Evolutionary conservation across 2,329 filamentous ascomycete species (phyloP), one percentile per base, ranked within the genome.

Genomic region (Aspergillus texensis): DNA sequence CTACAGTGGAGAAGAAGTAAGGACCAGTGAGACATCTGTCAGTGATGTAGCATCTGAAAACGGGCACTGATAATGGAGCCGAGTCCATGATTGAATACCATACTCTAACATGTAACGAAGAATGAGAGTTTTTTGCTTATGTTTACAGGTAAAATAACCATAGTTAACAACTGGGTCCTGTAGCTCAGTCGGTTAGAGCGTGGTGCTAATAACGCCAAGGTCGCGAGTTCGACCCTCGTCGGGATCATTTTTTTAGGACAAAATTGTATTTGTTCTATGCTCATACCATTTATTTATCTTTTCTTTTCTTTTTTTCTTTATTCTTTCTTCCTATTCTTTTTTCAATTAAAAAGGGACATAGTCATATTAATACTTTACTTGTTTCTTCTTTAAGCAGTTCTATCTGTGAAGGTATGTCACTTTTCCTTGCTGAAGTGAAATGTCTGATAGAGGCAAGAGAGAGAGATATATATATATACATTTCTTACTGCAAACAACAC

Each of bases 101-200:
- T 57, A 8, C 16, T 12, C n/a, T 24, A 16, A 26, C 3, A 41
- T 41, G 16, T 41, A 19, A 41, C 8, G 6, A 10, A 19, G 16
- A 41, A n/a, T n/a, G 9, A 3, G 0, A 39, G 1, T 3, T 14
- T 16, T 39, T 1, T 34, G 26, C 8, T 28, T 8, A 28, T 28
- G 1, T 28, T 8, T 28, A 28, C 4, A 28, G 6, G 26, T 28
- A 28, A 5, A 6, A 28, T 1, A 1, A 6, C 26, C 6, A 6
- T 8, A 28, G 1, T 28, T 28, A 28, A 48, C n/a, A 58, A 26
- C 16, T 55, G 52, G 39, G 52, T 55, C 52, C 52, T 34, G 19
- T 55, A 55, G 39, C 52, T 55, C 52, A 55, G 52, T 55, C 16
- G 52, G 52, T 55, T 55, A 55, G 52, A 55, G 52, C 39, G 52